Percentiles rank a stretch among this genome's conserved stretches.
These are phyloP conservation scores for Claviceps pazoutovae DNA, from an alignment of 2,329 filamentous ascomycete genomes.

Conservation along the genomic window DNA sequence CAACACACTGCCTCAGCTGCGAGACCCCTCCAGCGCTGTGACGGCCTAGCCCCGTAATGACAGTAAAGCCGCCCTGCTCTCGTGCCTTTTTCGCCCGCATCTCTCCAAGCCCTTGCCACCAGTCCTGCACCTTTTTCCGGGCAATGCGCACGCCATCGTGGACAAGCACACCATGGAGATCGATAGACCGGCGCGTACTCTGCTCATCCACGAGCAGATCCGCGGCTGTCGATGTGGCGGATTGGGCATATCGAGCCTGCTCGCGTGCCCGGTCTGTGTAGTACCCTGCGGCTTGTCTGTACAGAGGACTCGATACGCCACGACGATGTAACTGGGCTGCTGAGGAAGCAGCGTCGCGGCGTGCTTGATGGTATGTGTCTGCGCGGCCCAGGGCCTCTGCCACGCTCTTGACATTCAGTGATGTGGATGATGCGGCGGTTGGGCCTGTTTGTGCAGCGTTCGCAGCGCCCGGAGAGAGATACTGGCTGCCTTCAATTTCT, in stretches of 20 bases:
- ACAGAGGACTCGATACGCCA: constrained; percentile 55
- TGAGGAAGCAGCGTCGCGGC: constrained; percentile 19
- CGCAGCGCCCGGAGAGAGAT: not conserved
- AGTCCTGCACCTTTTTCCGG: constrained; percentile 47
- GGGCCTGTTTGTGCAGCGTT: not conserved
- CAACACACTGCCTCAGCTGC: constrained; percentile 67
- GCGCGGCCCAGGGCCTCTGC: constrained; percentile 16
- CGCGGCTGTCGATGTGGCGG: constrained; percentile 50
- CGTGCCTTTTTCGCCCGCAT: constrained; percentile 35
- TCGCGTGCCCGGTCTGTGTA: constrained; percentile 61
- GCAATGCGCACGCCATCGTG: constrained; percentile 70
- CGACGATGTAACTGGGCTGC: constrained; percentile 29
- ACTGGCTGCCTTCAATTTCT: constrained; percentile 7
- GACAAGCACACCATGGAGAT: constrained; percentile 75
- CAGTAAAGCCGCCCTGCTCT: constrained; percentile 41
- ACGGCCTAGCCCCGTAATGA: constrained; percentile 69
- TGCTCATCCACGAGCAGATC: constrained; percentile 56
- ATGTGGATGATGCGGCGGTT: not conserved
- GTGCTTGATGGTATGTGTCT: constrained; percentile 16
- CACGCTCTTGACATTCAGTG: constrained; percentile 8
- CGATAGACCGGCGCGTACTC: constrained; percentile 47
- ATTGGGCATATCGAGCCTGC: constrained; percentile 41
- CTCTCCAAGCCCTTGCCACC: constrained; percentile 67
- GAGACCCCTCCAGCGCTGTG: constrained; percentile 69
- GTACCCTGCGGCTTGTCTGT: constrained; percentile 60